phyloP scores from a whole-genome alignment of 768 basidiomycete genomes.

The Termitomyces sp. region DNA sequence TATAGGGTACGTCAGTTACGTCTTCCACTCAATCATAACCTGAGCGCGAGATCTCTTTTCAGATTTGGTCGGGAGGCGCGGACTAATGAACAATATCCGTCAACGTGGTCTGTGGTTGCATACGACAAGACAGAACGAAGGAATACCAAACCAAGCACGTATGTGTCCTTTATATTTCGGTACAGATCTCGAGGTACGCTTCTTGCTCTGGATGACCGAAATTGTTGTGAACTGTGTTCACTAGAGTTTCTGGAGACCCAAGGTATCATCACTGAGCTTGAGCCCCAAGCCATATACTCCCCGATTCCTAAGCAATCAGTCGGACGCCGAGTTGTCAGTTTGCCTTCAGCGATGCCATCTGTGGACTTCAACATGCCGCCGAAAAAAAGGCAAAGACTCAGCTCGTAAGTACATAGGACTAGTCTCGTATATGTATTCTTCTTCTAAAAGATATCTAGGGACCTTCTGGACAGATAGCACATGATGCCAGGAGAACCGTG shows the following conservation, averaged over 20 bases:
- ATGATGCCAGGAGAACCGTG: slow-evolving; percentile 20
- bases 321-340: slow-evolving; percentile 35
- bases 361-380: slow-evolving; percentile 13
- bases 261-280: slow-evolving; percentile 36
- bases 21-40: neutral
- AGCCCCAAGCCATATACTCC: slow-evolving; percentile 19
- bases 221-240: neutral
- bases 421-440: neutral
- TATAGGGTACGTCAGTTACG: slow-evolving; percentile 34
- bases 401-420: slow-evolving; percentile 3
- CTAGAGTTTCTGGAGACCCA: slow-evolving; percentile 46
- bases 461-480: slow-evolving; percentile 13
- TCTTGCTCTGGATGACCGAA: neutral
- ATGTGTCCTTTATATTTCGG: slow-evolving; percentile 62
- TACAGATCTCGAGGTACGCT: slow-evolving; percentile 51
- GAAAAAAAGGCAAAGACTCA: slow-evolving; percentile 16
- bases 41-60: neutral
- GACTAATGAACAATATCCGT: slow-evolving; percentile 32
- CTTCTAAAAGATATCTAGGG: slow-evolving; percentile 10
- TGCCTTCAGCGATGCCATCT: slow-evolving; percentile 23
- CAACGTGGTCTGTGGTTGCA: slow-evolving; percentile 51
- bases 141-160: slow-evolving; percentile 32
- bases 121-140: slow-evolving; percentile 31
- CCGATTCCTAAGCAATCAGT: slow-evolving; percentile 15
- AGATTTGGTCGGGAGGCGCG: slow-evolving; percentile 45